phyloP scores from a whole-genome alignment of 352 stramenopile genomes.

The Thraustotheca clavata region DNA sequence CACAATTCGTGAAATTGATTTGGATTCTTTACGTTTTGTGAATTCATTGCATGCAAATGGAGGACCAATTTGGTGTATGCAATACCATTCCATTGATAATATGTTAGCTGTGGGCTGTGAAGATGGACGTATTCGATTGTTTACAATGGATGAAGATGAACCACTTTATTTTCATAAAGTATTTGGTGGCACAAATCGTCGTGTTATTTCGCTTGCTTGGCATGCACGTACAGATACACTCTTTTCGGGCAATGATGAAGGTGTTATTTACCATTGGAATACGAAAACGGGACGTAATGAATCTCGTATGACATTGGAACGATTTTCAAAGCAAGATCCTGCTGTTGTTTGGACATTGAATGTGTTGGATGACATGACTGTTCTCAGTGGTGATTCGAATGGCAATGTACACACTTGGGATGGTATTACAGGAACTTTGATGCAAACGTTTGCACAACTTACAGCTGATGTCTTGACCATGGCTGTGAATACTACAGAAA shows the following conservation, averaged over 20 bases:
- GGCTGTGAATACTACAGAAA: constrained; percentile 71
- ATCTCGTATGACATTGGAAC: constrained; percentile 72
- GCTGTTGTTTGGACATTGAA: constrained; percentile 85
- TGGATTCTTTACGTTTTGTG: constrained; percentile 55
- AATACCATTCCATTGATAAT: constrained; percentile 43
- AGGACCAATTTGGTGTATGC: constrained; percentile 83
- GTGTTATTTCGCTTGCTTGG: constrained; percentile 81
- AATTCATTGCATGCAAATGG: constrained; percentile 82
- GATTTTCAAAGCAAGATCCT: constrained; percentile 45
- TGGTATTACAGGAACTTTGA: constrained; percentile 81
- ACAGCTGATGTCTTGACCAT: constrained; percentile 88
- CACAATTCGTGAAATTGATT: constrained; percentile 77
- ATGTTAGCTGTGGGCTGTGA: constrained; percentile 82
- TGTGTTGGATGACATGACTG: constrained; percentile 84
- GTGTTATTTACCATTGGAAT: constrained; percentile 85
- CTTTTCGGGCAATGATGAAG: constrained; percentile 79
- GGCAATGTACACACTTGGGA: constrained; percentile 93
- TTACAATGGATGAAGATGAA: constrained; percentile 60
- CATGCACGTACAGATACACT: constrained; percentile 59
- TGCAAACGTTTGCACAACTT: constrained; percentile 88
- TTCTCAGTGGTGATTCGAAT: constrained; percentile 89
- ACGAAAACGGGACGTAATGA: constrained; percentile 64
- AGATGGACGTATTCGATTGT: constrained; percentile 85
- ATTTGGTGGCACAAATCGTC: constrained; percentile 61
- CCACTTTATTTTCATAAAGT: constrained; percentile 74